phyloP scores from a whole-genome alignment of 441 rosid species.

The Heliophila coronopifolia region DNA sequence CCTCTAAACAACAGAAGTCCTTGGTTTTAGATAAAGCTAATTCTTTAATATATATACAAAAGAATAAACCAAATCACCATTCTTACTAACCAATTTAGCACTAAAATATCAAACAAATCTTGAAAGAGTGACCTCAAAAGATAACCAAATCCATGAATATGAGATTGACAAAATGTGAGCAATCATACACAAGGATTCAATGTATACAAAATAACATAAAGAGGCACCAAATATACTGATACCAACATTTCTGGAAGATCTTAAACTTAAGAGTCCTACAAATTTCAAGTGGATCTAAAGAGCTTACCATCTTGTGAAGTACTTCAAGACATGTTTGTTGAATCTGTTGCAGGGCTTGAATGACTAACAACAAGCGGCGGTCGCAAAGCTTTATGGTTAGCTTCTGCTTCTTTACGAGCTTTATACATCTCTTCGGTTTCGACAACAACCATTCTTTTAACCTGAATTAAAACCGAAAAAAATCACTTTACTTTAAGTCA shows the following conservation, averaged over 20 bases:
- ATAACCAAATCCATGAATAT: background rate
- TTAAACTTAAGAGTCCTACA: background rate
- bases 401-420: slow-evolving; percentile 68
- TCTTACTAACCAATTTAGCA: background rate
- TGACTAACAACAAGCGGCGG: slow-evolving; percentile 67
- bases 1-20: no score
- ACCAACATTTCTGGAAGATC: background rate
- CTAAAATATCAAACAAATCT: background rate
- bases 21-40: no score
- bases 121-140: background rate
- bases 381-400: slow-evolving; percentile 50
- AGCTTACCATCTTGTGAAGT: slow-evolving; percentile 14
- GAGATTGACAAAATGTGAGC: background rate
- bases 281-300: slow-evolving; percentile 7
- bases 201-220: slow-evolving; percentile 15
- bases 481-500: background rate
- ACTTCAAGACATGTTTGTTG: slow-evolving; percentile 32
- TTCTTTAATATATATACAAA: no score
- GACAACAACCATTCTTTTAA: slow-evolving; percentile 71
- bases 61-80: background rate
- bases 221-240: slow-evolving; percentile 7
- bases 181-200: slow-evolving; percentile 5
- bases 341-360: slow-evolving; percentile 34
- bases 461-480: no score
- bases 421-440: slow-evolving; percentile 93